phyloP scores from a whole-genome alignment of 73 alveolate genomes.

The Paraurostyla sp. region DNA sequence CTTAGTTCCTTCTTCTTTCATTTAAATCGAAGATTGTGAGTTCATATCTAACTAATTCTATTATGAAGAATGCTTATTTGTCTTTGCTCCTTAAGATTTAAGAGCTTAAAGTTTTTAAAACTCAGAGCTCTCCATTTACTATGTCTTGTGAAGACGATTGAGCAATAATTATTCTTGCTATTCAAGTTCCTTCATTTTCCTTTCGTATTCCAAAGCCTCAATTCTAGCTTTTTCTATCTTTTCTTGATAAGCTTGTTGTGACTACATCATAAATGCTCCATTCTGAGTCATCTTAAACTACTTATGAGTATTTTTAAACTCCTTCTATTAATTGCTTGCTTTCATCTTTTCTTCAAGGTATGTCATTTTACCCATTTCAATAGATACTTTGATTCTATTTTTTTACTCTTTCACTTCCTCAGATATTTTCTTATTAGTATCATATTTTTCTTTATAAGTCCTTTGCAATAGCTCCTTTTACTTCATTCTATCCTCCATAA shows the following conservation, averaged over 20 bases:
- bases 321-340: background rate
- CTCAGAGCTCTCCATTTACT: background rate
- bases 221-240: conserved; percentile 15
- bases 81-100: background rate
- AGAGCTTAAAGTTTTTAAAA: conserved; percentile 14
- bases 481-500: conserved; percentile 4
- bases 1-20: no score
- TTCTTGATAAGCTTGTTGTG: background rate
- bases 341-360: conserved; percentile 9
- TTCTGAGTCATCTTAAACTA: conserved; percentile 1
- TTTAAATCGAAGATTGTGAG: no score
- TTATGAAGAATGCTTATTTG: background rate
- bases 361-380: conserved; percentile 9
- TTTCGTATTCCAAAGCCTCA: conserved; percentile 46
- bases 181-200: conserved; percentile 50
- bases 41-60: background rate
- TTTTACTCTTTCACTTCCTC: conserved; percentile 47
- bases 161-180: background rate
- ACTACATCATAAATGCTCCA: background rate
- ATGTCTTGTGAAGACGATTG: conserved; percentile 30
- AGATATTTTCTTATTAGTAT: background rate
- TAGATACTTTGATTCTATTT: background rate
- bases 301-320: background rate
- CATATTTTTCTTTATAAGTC: background rate
- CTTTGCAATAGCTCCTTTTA: background rate